phyloP scores from a whole-genome alignment of 139 green algal genomes.

The Edaphochlamys debaryana region DNA sequence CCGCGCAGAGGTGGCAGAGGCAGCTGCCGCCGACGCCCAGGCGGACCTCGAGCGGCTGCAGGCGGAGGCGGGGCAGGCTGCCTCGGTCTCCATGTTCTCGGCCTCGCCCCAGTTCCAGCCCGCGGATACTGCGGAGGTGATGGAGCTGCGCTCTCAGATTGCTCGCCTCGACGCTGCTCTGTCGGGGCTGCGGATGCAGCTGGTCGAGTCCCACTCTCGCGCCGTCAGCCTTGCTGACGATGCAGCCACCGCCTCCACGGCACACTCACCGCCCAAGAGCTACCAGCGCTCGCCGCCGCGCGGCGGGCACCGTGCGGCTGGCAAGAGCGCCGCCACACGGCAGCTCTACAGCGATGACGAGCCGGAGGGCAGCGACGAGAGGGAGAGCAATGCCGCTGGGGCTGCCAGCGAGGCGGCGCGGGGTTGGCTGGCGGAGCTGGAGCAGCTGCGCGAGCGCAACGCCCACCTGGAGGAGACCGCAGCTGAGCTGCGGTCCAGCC shows the following conservation, averaged over 20 bases:
- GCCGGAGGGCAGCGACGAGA: too few species aligned
- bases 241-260: background rate
- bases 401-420: too few species aligned
- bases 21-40: background rate
- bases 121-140: slow-evolving; percentile 16
- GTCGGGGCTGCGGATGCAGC: slow-evolving; percentile 11
- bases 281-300: too few species aligned
- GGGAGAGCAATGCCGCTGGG: too few species aligned
- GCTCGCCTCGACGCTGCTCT: slow-evolving; percentile 10
- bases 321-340: too few species aligned
- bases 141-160: slow-evolving; percentile 17
- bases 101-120: background rate
- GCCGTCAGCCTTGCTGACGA: background rate
- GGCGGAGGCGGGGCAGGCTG: too few species aligned
- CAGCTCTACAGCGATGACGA: background rate
- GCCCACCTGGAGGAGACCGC: background rate
- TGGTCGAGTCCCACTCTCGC: background rate
- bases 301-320: too few species aligned
- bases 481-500: background rate
- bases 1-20: background rate
- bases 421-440: slow-evolving; percentile 10
- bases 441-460: slow-evolving; percentile 22
- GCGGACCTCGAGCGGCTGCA: background rate
- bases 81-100: too few species aligned
- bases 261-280: too few species aligned